Conservation (phyloP, 129 eudicot species). For the Arctium minus region DNA sequence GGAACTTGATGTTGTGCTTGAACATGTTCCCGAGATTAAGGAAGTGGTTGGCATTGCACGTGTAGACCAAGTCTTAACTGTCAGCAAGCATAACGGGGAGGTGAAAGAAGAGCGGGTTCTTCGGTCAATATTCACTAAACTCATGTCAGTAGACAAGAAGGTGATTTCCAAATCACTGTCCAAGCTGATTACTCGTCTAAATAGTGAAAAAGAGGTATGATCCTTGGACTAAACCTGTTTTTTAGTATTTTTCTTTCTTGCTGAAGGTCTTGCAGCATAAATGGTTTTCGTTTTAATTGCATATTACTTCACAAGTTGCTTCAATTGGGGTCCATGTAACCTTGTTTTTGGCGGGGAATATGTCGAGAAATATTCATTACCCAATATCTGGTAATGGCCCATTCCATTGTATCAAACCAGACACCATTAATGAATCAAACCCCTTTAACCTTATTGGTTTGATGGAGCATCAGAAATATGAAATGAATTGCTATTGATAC, state of each 20-base stretch:
- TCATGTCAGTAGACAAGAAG: constrained; percentile 63
- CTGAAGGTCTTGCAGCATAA: not conserved
- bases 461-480: no score
- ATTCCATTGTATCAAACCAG: no score
- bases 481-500: no score
- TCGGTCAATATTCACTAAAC: constrained; percentile 53
- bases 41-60: constrained; percentile 60
- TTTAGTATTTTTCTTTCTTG: not conserved
- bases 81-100: constrained; percentile 40
- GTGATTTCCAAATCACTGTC: constrained; percentile 44
- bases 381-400: no score
- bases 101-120: constrained; percentile 43
- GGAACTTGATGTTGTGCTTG: constrained; percentile 76
- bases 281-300: not conserved
- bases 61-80: constrained; percentile 33
- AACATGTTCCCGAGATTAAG: constrained; percentile 64
- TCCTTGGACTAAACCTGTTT: not conserved
- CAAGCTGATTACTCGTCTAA: constrained; percentile 51
- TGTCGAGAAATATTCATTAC: not conserved
- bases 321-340: not conserved
- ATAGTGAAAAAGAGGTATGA: constrained; percentile 44
- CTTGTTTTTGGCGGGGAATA: not conserved
- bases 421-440: no score
- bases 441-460: no score
- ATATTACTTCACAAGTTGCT: not conserved